Evolutionary conservation across 805 yeast genomes (phyloP).

Genomic region (Teunomyces cretensis): DNA sequence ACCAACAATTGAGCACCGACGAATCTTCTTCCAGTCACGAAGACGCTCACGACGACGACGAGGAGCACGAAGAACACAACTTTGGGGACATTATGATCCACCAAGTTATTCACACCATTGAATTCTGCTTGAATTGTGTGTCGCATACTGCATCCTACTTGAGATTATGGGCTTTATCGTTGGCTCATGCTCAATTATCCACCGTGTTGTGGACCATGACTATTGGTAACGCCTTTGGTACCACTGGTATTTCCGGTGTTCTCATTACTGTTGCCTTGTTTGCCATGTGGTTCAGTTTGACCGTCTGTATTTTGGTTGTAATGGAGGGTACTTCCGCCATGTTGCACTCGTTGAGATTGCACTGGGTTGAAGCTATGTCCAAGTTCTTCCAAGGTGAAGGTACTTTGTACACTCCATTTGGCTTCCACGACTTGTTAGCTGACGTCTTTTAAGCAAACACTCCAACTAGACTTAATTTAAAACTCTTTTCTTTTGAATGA

Average conservation of each 20-base stretch:
- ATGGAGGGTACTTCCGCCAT: conserved; percentile 88
- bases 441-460: conserved; percentile 10
- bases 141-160: conserved; percentile 79
- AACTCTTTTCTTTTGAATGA: not conserved
- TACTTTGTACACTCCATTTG: conserved; percentile 62
- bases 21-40: conserved; percentile 16
- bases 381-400: conserved; percentile 81
- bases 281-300: conserved; percentile 73
- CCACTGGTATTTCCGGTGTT: conserved; percentile 54
- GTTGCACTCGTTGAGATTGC: conserved; percentile 74
- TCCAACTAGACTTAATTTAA: not conserved
- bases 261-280: conserved; percentile 59
- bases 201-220: conserved; percentile 79
- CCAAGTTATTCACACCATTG: conserved; percentile 79
- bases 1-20: conserved; percentile 19
- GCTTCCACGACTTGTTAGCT: conserved; percentile 30
- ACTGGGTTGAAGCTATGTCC: conserved; percentile 84
- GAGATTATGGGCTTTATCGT: conserved; percentile 75
- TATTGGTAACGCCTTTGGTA: conserved; percentile 58
- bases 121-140: conserved; percentile 76
- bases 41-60: conserved; percentile 32
- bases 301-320: conserved; percentile 65
- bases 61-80: conserved; percentile 32
- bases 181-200: conserved; percentile 79
- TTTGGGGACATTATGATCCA: conserved; percentile 74